Conservation (phyloP, 495 filamentous ascomycete genomes). For the Cercophora sp. region DNA sequence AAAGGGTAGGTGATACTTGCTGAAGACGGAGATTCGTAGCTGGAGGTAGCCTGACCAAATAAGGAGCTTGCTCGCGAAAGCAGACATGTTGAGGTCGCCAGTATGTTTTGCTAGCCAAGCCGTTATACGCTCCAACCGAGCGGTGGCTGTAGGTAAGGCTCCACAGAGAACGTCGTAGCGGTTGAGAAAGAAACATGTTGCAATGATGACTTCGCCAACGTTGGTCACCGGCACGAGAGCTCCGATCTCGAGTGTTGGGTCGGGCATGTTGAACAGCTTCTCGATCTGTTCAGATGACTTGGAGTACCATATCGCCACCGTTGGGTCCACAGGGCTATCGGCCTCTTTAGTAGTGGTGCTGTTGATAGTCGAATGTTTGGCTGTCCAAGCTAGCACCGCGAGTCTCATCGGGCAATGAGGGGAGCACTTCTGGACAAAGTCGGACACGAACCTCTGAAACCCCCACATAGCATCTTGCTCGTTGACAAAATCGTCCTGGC, state of each 20-base stretch:
- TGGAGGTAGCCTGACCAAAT: constrained; percentile 22
- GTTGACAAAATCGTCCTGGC: constrained; percentile 5
- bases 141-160: constrained; percentile 5
- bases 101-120: constrained; percentile 14
- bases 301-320: constrained; percentile 7
- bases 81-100: constrained; percentile 11
- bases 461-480: constrained; percentile 16
- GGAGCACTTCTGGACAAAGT: constrained; percentile 15
- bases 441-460: constrained; percentile 21
- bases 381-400: constrained; percentile 20
- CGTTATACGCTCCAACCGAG: constrained; percentile 14
- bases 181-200: constrained; percentile 19
- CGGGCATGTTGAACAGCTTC: constrained; percentile 9
- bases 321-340: neutral
- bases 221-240: constrained; percentile 11
- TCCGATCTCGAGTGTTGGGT: constrained; percentile 10
- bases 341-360: too few relatives aligned
- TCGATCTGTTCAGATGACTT: constrained; percentile 13
- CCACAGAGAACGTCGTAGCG: constrained; percentile 16
- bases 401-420: constrained; percentile 17
- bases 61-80: constrained; percentile 21
- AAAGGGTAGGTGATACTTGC: constrained; percentile 3
- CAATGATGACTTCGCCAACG: constrained; percentile 18
- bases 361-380: constrained; percentile 5
- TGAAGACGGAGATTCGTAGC: constrained; percentile 21